Evolutionary conservation across 192 early-diverging fungal genomes (phyloP), one percentile per base, ranked within the genome.

Genomic region (Linnemannia exigua): DNA sequence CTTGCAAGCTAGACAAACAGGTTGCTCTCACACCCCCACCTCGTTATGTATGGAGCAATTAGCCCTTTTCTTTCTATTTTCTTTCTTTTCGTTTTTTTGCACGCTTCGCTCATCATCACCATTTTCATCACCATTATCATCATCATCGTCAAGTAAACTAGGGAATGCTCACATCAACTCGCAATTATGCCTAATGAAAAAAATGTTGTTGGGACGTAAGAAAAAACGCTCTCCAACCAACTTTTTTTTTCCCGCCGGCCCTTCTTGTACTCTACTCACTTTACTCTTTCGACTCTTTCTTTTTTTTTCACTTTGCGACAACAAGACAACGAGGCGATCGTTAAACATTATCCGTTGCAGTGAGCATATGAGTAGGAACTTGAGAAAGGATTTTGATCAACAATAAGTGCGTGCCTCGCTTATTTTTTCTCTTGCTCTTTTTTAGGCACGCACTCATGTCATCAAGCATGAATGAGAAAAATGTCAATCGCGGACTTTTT

Each of bases 401-500:
- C 41, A 44, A 3, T n/a, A n/a, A n/a, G n/a, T 44, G 41, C 41
- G 9, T 44, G 3, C 9, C 41, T 9, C 41, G 3, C 41, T 44
- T 44, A 3, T 44, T 44, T 44, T 44, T 44, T 44, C 9, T 44
- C 41, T 44, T 44, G 41, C 28, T 63, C 25, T 11, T 14, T n/a
- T 25, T 63, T 25, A 25, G 28, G 25, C 58, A 31, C 25, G 28
- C 58, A 31, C 58, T 63, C 58, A 63, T 63, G 58, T 63, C 58
- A 63, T 31, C 58, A 63, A 11, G 25, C 58, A 33, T n/a, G 58
- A 33, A 31, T n/a, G 0, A 61, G 25, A 61, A 31, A 61, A 31
- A 63, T 31, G 58, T 44, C 52, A 54, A 54, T 54, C 52, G 58
- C 58, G 58, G 58, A 63, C 58, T 63, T 63, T 61, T 63, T 22